Conservation (phyloP, 2,329 filamentous ascomycete genomes). For the Clonostachys solani region DNA sequence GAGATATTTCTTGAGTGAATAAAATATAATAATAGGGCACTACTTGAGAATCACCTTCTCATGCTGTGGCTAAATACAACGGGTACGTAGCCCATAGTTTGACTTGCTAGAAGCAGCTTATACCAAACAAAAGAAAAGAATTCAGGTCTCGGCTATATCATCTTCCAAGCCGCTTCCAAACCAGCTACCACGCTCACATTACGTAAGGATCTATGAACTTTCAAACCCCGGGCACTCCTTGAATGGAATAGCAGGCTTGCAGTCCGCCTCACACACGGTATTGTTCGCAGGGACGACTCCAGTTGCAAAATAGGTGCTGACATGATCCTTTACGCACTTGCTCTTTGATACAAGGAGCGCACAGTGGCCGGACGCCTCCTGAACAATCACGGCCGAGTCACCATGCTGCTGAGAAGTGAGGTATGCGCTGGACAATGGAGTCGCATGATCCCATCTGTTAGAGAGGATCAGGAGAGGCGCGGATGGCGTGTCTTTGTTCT, state of each 20-base stretch:
- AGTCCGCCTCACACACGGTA: constrained; percentile 11
- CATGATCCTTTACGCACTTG: constrained; percentile 6
- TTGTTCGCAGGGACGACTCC: constrained; percentile 16
- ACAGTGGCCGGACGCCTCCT: constrained; percentile 21
- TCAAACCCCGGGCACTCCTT: no score
- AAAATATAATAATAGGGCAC: no score
- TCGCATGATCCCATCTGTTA: constrained; percentile 38
- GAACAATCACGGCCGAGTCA: constrained; percentile 18
- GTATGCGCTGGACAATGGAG: constrained; percentile 31
- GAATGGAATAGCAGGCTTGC: not conserved
- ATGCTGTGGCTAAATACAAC: no score
- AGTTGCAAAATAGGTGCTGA: constrained; percentile 4
- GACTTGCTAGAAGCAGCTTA: no score
- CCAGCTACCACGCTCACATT: no score
- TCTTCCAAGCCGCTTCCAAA: no score
- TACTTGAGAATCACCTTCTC: no score
- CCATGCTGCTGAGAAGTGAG: constrained; percentile 16
- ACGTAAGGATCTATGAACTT: no score
- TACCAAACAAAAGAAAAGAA: no score
- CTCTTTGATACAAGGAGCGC: constrained; percentile 7
- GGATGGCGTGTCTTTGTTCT: constrained; percentile 20
- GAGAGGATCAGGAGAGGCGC: constrained; percentile 38
- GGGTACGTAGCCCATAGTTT: no score
- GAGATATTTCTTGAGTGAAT: no score
- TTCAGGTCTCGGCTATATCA: no score